A percentile compares a stretch with the other conserved stretches of the same genome.
Conservation (phyloP, 2,329 filamentous ascomycete species). For the Drechslerella coelobrocha region DNA sequence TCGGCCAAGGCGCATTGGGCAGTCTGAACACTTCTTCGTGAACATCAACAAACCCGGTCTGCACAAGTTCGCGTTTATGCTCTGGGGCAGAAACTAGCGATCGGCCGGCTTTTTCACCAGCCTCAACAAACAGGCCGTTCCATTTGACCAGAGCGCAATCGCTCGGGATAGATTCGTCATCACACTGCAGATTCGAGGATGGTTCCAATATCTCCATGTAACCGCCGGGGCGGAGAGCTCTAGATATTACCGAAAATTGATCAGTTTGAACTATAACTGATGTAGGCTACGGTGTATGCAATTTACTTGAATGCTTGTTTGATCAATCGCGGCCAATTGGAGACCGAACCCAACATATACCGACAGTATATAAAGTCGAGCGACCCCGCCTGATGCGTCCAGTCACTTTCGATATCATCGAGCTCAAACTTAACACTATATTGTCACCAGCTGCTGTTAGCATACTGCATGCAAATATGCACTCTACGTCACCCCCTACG, state of each 20-base stretch:
- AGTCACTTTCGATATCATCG: conserved; percentile 53
- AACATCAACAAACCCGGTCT: conserved; percentile 65
- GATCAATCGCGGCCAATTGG: conserved; percentile 67
- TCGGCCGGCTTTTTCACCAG: conserved; percentile 37
- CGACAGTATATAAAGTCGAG: conserved; percentile 56
- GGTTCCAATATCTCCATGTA: conserved; percentile 51
- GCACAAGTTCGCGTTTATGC: conserved; percentile 46
- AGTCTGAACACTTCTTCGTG: conserved; percentile 64
- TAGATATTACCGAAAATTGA: conserved; percentile 7
- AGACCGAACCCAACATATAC: conserved; percentile 66
- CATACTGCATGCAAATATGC: too few species aligned
- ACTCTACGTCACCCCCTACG: too few species aligned
- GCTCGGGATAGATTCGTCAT: conserved; percentile 56
- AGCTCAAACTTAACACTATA: conserved; percentile 52
- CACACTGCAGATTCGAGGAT: conserved; percentile 65
- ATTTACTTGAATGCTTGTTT: conserved; percentile 58
- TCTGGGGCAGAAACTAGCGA: conserved; percentile 47
- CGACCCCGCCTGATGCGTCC: conserved; percentile 53
- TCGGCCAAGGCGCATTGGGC: conserved; percentile 66
- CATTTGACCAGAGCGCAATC: conserved; percentile 42
- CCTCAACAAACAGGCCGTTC: conserved; percentile 48
- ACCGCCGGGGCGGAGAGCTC: conserved; percentile 52
- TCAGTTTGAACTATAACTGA: too few species aligned
- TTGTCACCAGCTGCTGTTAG: conserved; percentile 4
- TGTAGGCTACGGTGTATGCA: too few species aligned